phyloP scores from a whole-genome alignment of 2,329 filamentous ascomycete species.

The Pseudofabraea citricarpa region DNA sequence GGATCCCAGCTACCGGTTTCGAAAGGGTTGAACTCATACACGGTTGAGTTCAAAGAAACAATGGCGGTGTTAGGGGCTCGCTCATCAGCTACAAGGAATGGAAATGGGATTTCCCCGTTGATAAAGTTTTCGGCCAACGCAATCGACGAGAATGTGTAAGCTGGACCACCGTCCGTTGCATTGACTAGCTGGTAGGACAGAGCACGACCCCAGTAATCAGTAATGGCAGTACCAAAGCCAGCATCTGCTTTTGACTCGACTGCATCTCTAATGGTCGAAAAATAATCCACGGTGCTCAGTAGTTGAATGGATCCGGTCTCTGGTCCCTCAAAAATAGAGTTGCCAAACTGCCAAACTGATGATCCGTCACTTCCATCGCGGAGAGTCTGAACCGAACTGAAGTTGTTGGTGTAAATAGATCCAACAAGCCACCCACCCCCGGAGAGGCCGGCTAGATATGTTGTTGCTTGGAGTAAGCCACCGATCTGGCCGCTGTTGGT shows the following conservation, averaged over 20 bases:
- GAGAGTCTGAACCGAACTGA: constrained; percentile 60
- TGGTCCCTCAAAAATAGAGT: constrained; percentile 58
- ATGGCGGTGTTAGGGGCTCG: constrained; percentile 56
- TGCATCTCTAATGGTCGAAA: constrained; percentile 48
- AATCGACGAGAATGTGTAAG: constrained; percentile 80
- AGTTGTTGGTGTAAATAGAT: constrained; percentile 76
- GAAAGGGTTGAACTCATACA: constrained; percentile 75
- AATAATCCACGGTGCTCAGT: constrained; percentile 57
- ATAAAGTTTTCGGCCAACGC: constrained; percentile 57
- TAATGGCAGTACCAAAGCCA: constrained; percentile 66
- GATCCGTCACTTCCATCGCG: constrained; percentile 38
- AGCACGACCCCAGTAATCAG: constrained; percentile 85
- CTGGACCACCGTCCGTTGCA: constrained; percentile 65
- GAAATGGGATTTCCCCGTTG: constrained; percentile 62
- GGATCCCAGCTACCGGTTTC: constrained; percentile 77
- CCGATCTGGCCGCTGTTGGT: constrained; percentile 65
- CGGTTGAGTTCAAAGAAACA: constrained; percentile 66
- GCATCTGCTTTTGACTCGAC: constrained; percentile 59
- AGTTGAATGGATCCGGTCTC: constrained; percentile 43
- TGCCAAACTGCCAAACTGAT: constrained; percentile 56
- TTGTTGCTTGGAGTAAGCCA: constrained; percentile 74
- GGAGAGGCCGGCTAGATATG: constrained; percentile 76
- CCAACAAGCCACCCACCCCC: constrained; percentile 83
- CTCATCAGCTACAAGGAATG: constrained; percentile 67
- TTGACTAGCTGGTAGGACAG: constrained; percentile 85